A percentile compares a stretch with the other conserved stretches of the same genome.
phyloP scores from a whole-genome alignment of 2,329 filamentous ascomycete genomes.

The Hypoxylon sp. region DNA sequence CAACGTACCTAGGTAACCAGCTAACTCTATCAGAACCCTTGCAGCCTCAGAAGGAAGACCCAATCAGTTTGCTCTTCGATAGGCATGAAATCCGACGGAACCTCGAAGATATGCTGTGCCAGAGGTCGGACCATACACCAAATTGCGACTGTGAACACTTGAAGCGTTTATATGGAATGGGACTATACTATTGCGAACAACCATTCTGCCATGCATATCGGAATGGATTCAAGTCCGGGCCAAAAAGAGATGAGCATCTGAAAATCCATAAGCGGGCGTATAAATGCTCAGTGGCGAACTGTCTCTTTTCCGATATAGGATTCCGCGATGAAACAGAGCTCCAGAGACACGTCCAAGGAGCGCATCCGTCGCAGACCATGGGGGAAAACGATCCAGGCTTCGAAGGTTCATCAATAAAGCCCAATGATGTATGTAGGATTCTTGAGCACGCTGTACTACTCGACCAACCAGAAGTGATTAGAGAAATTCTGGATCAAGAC shows the following conservation, averaged over 20 bases:
- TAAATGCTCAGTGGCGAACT: conserved; percentile 10
- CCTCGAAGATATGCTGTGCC: conserved; percentile 12
- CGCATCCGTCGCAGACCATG: conserved; percentile 5
- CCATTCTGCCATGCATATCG: conserved; percentile 21
- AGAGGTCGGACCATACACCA: neutral
- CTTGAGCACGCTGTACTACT: conserved; percentile 6
- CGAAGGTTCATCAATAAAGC: too few species aligned
- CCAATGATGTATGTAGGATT: neutral
- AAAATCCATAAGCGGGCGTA: conserved; percentile 12
- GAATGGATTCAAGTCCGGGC: conserved; percentile 8
- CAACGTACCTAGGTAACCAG: too few species aligned
- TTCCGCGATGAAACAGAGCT: conserved; percentile 10
- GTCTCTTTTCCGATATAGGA: conserved; percentile 22
- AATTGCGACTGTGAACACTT: conserved; percentile 7
- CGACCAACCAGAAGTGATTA: neutral
- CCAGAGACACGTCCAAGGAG: neutral
- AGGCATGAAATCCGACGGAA: conserved; percentile 8
- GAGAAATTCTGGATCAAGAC: neutral
- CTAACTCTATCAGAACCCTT: neutral
- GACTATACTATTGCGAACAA: conserved; percentile 22
- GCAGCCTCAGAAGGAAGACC: conserved; percentile 2
- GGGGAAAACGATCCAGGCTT: too few species aligned
- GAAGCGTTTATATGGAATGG: conserved; percentile 12
- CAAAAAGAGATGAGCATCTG: conserved; percentile 6
- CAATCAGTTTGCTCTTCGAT: conserved; percentile 9